Percentiles rank a stretch among this genome's conserved stretches.
Evolutionary conservation across 176 grass and related monocot genomes (phyloP).

Genomic region (Aegilops sharonensis): DNA sequence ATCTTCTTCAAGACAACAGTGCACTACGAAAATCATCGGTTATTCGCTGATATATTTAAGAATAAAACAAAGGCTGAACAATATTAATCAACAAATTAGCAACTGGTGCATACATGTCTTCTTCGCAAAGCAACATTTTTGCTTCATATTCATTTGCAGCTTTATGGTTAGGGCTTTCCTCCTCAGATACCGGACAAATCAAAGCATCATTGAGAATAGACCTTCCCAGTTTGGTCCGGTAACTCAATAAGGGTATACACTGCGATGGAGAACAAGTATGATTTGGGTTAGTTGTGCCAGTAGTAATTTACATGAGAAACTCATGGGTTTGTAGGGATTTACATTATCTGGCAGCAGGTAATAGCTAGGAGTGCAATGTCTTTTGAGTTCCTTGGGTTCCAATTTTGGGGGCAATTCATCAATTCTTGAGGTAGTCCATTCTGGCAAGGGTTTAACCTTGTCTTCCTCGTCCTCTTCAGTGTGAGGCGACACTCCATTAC

Average conservation of each 20-base stretch:
- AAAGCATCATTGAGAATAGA: constrained; percentile 37
- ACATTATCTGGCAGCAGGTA: constrained; percentile 38
- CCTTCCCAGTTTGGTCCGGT: constrained; percentile 27
- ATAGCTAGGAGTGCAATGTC: constrained; percentile 35
- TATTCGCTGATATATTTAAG: not conserved
- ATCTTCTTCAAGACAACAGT: not conserved
- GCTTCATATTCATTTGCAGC: constrained; percentile 36
- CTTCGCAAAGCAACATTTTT: constrained; percentile 31
- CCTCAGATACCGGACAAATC: constrained; percentile 29
- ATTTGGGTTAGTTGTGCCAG: constrained; percentile 7
- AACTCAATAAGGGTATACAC: constrained; percentile 32
- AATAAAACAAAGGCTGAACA: not conserved
- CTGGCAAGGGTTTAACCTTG: constrained; percentile 34
- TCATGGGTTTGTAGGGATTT: constrained; percentile 14
- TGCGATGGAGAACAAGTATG: constrained; percentile 22
- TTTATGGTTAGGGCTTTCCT: constrained; percentile 17
- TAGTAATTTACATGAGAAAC: not conserved
- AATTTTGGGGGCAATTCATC: constrained; percentile 29
- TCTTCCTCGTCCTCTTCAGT: constrained; percentile 18
- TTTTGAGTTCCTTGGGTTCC: not conserved
- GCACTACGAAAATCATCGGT: not conserved
- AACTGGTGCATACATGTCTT: constrained; percentile 3
- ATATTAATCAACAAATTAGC: not conserved
- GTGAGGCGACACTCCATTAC: not conserved
- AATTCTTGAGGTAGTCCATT: constrained; percentile 18